phyloP scores from a whole-genome alignment of 169 alveolate genomes.

The Toxoplasma gondii region DNA sequence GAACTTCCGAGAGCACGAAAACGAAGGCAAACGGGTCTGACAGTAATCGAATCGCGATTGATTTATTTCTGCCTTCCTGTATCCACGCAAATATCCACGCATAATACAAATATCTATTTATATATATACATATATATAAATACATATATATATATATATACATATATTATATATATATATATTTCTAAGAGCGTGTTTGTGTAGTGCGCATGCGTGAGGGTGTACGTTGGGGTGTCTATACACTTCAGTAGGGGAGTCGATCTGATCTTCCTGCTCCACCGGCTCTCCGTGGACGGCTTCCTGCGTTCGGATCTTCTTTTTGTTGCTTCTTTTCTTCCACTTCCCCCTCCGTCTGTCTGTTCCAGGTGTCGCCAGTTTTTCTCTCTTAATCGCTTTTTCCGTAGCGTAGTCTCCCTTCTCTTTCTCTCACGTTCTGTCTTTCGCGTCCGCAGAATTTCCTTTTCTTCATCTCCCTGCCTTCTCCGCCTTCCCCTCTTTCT shows the following conservation, averaged over 20 bases:
- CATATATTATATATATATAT: too few species aligned
- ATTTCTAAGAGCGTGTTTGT: neutral
- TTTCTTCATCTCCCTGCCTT: neutral
- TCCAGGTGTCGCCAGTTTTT: too few species aligned
- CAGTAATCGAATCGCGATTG: too few species aligned
- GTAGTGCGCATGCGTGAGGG: too few species aligned
- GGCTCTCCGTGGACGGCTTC: neutral
- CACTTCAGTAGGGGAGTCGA: neutral
- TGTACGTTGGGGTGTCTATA: neutral
- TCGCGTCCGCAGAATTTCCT: neutral
- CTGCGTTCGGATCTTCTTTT: neutral
- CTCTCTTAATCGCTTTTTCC: too few species aligned
- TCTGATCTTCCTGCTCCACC: neutral
- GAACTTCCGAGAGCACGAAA: too few species aligned
- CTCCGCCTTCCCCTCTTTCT: neutral
- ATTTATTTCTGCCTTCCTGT: too few species aligned
- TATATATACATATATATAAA: neutral
- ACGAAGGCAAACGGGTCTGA: too few species aligned
- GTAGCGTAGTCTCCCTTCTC: too few species aligned
- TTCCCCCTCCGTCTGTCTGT: too few species aligned
- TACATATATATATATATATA: neutral
- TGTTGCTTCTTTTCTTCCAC: too few species aligned
- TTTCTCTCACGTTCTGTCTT: neutral
- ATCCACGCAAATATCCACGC: neutral
- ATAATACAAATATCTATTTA: neutral